Base-by-base conservation (phyloP, 2,329 filamentous ascomycete species). In the Plenodomus biglobosus region DNA sequence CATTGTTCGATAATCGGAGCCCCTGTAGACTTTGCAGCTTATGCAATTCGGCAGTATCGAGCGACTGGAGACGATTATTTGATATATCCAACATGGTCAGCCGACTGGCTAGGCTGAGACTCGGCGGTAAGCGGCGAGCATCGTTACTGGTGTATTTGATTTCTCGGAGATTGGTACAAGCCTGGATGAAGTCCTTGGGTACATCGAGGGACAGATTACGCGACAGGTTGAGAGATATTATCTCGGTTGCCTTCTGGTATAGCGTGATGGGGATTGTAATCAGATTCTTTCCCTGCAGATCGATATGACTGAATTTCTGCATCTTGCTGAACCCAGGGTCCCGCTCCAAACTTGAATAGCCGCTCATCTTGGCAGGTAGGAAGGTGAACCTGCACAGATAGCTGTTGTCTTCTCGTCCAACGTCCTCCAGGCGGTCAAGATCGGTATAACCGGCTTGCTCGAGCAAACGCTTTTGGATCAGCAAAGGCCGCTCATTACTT, bases 101-200 rank as follows among this genome's bases (percentile, higher is more conserved):
- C 53, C 85, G 85, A 55, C 78, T 85, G 20, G 94, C 92, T 59
- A 92, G 80, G 55, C 88, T 85, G 44, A 99, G 80, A 69, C 92
- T 96, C 6, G 85, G 81, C 3, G 94, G 94, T 19, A 99, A 76
- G 62, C 87, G 86, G 70, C 88, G 85, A 2, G 92, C 90, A 70
- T 99, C 94, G 63, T 97, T 97, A 66, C 91, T 92, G 60, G 89
- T 91, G 72, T 88, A 99, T 66, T 95, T 96, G 78, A 99, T 94
- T 70, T 99, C 94, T 42, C 92, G 85, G 17, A 99, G 77, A 64
- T 92, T 91, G 59, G 87, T 85, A 74, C 94, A 99, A 21, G 90
- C 88, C 69, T 95, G 90, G 46, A 99, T 92, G 68, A 99, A 99
- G 71, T 99, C 94, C 65, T 91, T 90, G 0, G 94, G 94, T 13